Base-by-base conservation (phyloP, 1,284 basidiomycete species). In the Leccinum subfulvum region DNA sequence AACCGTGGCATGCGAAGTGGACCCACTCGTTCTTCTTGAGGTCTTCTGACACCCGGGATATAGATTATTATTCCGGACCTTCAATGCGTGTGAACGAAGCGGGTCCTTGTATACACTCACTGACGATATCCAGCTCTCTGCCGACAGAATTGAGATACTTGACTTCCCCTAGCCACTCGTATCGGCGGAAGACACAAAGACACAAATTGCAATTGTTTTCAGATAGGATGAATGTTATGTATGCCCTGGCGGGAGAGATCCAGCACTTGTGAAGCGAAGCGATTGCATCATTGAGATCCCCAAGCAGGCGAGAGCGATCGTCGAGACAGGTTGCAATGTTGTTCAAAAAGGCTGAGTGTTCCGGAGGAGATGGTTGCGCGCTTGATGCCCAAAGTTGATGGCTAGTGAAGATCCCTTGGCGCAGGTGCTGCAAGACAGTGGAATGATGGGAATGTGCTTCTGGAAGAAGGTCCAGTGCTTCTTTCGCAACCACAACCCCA, bases 341-440 rank as follows among this genome's bases (percentile, higher is more conserved):
- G 47, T 21, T 58, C 23, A 58, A 51, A 8, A 37, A 52, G 0
- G 13, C 13, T 7, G 39, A 26, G 3, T 16, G 39, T 23, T 52
- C 54, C 5, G 57, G 8, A 16, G 14, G 16, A 8, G 10, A 26
- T 26, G 26, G 51, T 8, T 28, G 26, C 7, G 37, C 41, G 57
- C 58, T 18, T 35, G 51, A n/a, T 14, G 30, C 4, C 14, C 3
- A 13, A 33, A 41, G 5, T n/a, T 44, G 30, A 65, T 60, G 8
- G 58, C 37, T 62, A 58, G 18, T 65, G 28, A 16, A 66, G 51
- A 18, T 63, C 65, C 9, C 26, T 33, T 5, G 53, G 11, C 41
- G n/a, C 8, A 21, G 8, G 16, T 6, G n/a, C 44, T 47, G 11
- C 10, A 21, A 18, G 13, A 23, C 13, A 49, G 21, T 49, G 21